These are phyloP conservation scores for Pichia heedii DNA, from an alignment of 805 yeast genomes.

Conservation along the genomic window DNA sequence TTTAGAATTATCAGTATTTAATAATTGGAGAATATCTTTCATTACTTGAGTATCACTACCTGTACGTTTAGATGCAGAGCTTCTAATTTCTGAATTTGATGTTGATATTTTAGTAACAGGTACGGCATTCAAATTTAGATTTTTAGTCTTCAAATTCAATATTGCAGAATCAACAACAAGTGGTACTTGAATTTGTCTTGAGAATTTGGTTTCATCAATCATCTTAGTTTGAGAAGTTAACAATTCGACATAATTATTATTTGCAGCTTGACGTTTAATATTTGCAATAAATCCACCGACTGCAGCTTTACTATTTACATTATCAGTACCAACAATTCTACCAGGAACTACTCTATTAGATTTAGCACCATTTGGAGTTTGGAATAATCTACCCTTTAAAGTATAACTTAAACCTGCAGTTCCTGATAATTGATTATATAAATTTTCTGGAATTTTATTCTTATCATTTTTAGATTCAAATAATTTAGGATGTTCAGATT, in stretches of 20 bases:
- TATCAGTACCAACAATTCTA: conserved; percentile 43
- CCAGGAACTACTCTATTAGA: conserved; percentile 53
- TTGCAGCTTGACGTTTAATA: conserved; percentile 15
- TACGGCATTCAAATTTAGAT: conserved; percentile 15
- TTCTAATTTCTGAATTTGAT: not conserved
- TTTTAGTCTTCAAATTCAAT: conserved; percentile 17
- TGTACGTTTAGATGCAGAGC: not conserved
- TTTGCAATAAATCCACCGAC: conserved; percentile 39
- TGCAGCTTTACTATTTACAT: conserved; percentile 36
- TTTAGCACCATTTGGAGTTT: conserved; percentile 62
- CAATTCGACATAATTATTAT: conserved; percentile 11
- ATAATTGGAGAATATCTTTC: not conserved
- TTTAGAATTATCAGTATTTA: no score
- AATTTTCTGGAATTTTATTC: conserved; percentile 13
- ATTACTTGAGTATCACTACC: not conserved
- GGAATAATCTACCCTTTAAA: conserved; percentile 57
- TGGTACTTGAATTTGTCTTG: conserved; percentile 24
- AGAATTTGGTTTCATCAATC: conserved; percentile 18
- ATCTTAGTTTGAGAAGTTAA: conserved; percentile 21
- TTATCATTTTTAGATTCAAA: conserved; percentile 5
- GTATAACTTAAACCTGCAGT: conserved; percentile 70
- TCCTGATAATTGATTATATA: conserved; percentile 35
- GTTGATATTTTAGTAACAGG: conserved; percentile 5
- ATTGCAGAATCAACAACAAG: conserved; percentile 20
- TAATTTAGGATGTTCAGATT: conserved; percentile 15